Evolutionary conservation across 1,284 basidiomycete genomes (phyloP).

Genomic region (Sporisorium sorghi): DNA sequence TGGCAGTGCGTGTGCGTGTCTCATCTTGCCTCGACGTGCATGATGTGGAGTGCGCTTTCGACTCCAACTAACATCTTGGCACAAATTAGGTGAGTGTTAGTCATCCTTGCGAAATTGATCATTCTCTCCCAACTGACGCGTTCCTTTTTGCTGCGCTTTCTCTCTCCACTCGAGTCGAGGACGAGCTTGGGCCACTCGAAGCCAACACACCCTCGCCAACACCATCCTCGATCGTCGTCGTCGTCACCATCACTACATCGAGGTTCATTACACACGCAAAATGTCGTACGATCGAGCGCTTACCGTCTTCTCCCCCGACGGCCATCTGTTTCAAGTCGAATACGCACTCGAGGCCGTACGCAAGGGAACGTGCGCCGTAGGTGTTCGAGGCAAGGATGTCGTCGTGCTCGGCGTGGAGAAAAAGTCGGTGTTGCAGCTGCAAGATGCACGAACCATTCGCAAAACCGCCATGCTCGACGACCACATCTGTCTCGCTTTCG

Average conservation of each 20-base stretch:
- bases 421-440: slow-evolving; percentile 95
- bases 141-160: slow-evolving; percentile 3
- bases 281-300: slow-evolving; percentile 74
- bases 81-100: slow-evolving; percentile 18
- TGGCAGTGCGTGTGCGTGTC: slow-evolving; percentile 5
- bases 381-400: slow-evolving; percentile 91
- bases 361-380: slow-evolving; percentile 97
- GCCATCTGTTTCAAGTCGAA: slow-evolving; percentile 89
- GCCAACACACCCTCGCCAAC: too few relatives aligned
- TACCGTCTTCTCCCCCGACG: slow-evolving; percentile 94
- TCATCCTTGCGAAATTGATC: slow-evolving; percentile 16
- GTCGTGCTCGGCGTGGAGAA: slow-evolving; percentile 99
- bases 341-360: slow-evolving; percentile 97
- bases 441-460: slow-evolving; percentile 95
- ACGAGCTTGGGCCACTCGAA: slow-evolving; percentile 19
- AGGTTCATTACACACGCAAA: not conserved
- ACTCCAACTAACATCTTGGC: not conserved
- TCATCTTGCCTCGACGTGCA: slow-evolving; percentile 5
- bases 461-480: slow-evolving; percentile 99
- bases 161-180: slow-evolving; percentile 13
- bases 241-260: slow-evolving; percentile 1
- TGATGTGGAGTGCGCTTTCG: slow-evolving; percentile 7
- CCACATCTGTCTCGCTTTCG: slow-evolving; percentile 96
- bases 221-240: not conserved
- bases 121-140: slow-evolving; percentile 24